Conservation (phyloP, 2,329 filamentous ascomycete genomes). For the Ascochyta clinopodiicola region DNA sequence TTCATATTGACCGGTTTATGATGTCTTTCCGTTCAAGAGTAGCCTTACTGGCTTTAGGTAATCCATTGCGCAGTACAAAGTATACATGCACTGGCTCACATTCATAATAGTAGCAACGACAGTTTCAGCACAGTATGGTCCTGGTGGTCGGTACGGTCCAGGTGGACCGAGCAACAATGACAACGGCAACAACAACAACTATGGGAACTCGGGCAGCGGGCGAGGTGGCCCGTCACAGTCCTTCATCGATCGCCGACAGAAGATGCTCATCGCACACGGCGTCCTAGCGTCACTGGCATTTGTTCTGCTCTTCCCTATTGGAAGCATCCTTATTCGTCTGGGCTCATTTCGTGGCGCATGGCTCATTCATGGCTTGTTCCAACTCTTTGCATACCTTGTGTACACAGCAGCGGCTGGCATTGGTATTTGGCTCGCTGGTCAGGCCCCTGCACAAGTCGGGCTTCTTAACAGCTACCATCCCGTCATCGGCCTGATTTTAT, state of each 20-base stretch:
- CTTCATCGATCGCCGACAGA: conserved; percentile 18
- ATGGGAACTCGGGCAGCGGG: conserved; percentile 7
- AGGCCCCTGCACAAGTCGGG: conserved; percentile 25
- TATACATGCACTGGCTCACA: conserved; percentile 6
- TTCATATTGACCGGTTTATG: neutral
- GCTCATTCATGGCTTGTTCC: conserved; percentile 54
- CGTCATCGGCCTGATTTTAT: conserved; percentile 60
- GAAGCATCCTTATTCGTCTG: conserved; percentile 52
- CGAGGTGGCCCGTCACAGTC: conserved; percentile 15
- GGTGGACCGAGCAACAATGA: conserved; percentile 1
- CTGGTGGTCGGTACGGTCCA: conserved; percentile 8
- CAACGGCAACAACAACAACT: conserved; percentile 4
- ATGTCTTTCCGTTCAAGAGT: conserved; percentile 18
- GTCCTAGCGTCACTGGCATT: conserved; percentile 53
- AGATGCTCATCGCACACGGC: conserved; percentile 50
- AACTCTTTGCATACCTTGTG: conserved; percentile 57
- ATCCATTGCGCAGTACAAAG: neutral
- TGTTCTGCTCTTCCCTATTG: conserved; percentile 53
- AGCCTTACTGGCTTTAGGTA: conserved; percentile 24
- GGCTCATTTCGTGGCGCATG: conserved; percentile 50
- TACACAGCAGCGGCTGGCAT: conserved; percentile 59
- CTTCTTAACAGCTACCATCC: conserved; percentile 54
- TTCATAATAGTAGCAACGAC: conserved; percentile 10
- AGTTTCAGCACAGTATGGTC: conserved; percentile 27
- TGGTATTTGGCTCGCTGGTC: conserved; percentile 58